Conservation (phyloP, 2,329 filamentous ascomycete genomes). For the Macrophomina tecta region DNA sequence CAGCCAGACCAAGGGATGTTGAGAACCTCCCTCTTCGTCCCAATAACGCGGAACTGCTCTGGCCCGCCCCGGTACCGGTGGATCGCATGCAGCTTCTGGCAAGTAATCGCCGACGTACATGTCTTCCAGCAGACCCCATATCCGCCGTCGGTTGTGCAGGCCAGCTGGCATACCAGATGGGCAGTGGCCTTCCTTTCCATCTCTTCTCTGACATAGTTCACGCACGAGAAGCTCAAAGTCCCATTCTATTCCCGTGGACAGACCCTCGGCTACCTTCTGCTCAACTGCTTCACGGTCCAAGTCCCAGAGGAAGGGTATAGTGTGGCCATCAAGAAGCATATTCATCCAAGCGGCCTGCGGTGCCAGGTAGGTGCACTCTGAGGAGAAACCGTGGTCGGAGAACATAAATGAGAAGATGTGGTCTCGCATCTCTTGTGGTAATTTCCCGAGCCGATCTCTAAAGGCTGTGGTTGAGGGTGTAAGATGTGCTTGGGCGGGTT, state of each 20-base stretch:
- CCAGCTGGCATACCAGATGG: background rate
- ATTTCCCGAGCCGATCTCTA: background rate
- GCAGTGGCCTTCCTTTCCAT: background rate
- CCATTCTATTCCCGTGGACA: conserved; percentile 53
- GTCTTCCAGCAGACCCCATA: background rate
- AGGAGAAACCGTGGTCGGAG: background rate
- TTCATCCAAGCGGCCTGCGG: conserved; percentile 4
- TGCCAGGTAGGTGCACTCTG: background rate
- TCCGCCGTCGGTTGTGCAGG: background rate
- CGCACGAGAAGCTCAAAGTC: conserved; percentile 54
- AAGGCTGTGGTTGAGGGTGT: background rate
- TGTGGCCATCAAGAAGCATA: background rate
- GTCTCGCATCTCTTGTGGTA: conserved; percentile 10
- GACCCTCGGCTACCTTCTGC: background rate
- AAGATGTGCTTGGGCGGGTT: background rate
- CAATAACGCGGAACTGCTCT: conserved; percentile 9
- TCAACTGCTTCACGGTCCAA: background rate
- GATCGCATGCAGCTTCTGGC: background rate
- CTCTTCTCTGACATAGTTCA: background rate
- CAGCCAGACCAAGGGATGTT: conserved; percentile 7
- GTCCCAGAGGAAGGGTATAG: conserved; percentile 10
- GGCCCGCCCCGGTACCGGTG: background rate
- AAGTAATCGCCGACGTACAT: conserved; percentile 7
- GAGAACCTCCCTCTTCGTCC: background rate
- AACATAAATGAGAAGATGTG: conserved; percentile 5